These are phyloP conservation scores for Marchantia paleacea DNA, from an alignment of 225 moss, liverwort and hornwort genomes.

Conservation along the genomic window DNA sequence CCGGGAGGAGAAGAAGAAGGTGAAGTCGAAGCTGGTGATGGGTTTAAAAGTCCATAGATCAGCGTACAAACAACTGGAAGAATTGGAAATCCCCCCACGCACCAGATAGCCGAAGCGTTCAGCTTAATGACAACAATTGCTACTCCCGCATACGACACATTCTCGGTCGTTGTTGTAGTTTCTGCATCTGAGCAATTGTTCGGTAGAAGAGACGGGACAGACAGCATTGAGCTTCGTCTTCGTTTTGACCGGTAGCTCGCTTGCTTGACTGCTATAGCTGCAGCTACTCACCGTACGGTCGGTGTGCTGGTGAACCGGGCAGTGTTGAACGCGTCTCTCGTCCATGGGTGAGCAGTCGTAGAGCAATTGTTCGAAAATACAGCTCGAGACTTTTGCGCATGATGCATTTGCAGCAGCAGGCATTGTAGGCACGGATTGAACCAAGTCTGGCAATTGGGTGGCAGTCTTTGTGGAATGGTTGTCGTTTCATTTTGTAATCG, in stretches of 20 bases:
- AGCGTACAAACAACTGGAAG: neutral
- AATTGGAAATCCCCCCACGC: neutral
- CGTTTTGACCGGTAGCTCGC: conserved; percentile 2
- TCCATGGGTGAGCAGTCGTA: conserved; percentile 6
- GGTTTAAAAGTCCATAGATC: neutral
- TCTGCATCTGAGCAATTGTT: neutral
- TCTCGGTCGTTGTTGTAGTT: neutral
- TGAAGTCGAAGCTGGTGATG: neutral
- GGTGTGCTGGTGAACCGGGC: neutral
- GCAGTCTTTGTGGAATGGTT: neutral
- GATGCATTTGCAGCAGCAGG: neutral
- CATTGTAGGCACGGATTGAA: neutral
- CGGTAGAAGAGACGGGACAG: neutral
- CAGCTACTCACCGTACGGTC: neutral
- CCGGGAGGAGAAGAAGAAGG: neutral
- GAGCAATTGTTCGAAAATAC: neutral
- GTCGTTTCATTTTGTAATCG: neutral
- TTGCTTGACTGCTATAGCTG: neutral
- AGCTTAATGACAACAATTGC: neutral
- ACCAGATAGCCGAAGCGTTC: neutral
- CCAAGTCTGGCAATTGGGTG: neutral
- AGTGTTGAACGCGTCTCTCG: neutral
- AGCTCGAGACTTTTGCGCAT: neutral
- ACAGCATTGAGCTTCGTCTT: neutral
- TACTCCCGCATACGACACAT: neutral